These are phyloP conservation scores for Austroboletus eburneus DNA, from an alignment of 768 basidiomycete species.

Conservation along the genomic window DNA sequence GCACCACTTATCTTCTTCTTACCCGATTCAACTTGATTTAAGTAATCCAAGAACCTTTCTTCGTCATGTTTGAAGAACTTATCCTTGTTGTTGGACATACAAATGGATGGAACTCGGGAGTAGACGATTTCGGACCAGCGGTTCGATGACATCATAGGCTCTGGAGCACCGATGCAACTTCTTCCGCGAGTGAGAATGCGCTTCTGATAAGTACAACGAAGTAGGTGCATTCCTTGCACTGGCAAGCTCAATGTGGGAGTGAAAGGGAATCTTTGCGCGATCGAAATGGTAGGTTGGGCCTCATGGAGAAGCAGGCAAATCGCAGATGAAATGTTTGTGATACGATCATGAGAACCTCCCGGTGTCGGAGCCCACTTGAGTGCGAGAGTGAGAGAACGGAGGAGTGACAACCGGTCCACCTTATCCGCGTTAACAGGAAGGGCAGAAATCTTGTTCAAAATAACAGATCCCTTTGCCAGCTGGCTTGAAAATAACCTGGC, in stretches of 20 bases:
- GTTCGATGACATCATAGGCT: constrained; percentile 58
- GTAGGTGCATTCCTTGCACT: constrained; percentile 34
- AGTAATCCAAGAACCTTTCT: constrained; percentile 54
- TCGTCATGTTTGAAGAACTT: constrained; percentile 57
- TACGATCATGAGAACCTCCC: constrained; percentile 53
- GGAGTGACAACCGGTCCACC: constrained; percentile 10
- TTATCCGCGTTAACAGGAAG: constrained; percentile 31
- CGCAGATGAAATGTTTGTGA: constrained; percentile 63
- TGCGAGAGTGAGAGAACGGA: constrained; percentile 44
- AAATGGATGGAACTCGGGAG: constrained; percentile 53
- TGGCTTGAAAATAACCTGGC: constrained; percentile 55
- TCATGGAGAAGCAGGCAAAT: constrained; percentile 51
- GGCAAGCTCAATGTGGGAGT: constrained; percentile 28
- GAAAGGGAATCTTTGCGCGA: constrained; percentile 12
- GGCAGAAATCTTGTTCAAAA: constrained; percentile 35
- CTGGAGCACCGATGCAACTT: constrained; percentile 41
- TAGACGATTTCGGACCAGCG: constrained; percentile 58
- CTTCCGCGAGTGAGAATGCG: constrained; percentile 60
- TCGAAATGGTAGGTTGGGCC: constrained; percentile 20
- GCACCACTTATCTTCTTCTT: constrained; percentile 59
- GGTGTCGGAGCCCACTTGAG: constrained; percentile 72
- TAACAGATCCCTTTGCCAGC: constrained; percentile 44
- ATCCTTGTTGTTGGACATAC: constrained; percentile 56
- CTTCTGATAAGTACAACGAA: constrained; percentile 56
- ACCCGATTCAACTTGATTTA: constrained; percentile 53